These are phyloP conservation scores for Thyridium curvatum DNA, from an alignment of 2,329 filamentous ascomycete species.

Conservation along the genomic window DNA sequence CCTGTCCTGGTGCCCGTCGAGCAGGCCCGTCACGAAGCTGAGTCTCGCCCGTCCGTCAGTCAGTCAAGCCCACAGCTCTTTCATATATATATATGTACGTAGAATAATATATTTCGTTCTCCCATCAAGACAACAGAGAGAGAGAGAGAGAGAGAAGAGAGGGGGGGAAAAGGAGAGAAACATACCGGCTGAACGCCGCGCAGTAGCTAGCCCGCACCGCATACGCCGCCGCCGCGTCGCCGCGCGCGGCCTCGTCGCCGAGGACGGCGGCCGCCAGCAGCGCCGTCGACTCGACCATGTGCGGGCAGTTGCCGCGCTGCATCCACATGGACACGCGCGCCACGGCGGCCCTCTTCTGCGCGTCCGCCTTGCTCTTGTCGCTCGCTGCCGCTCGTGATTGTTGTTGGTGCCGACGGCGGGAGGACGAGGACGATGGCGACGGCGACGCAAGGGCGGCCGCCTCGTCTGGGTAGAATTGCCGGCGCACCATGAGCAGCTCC, in stretches of 20 bases:
- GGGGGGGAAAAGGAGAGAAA: conserved; percentile 10
- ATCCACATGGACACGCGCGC: conserved; percentile 62
- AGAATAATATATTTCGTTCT: no score
- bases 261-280: conserved; percentile 64
- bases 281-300: conserved; percentile 74
- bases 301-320: conserved; percentile 67
- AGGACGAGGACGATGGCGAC: conserved; percentile 5
- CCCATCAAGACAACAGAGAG: no score
- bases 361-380: conserved; percentile 14
- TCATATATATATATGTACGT: background rate
- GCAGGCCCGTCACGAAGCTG: conserved; percentile 74
- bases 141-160: conserved; percentile 1
- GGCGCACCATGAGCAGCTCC: conserved; percentile 61
- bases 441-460: conserved; percentile 6
- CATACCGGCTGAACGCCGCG: conserved; percentile 67
- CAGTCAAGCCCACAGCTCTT: background rate
- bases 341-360: conserved; percentile 46
- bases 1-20: conserved; percentile 67
- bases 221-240: conserved; percentile 33
- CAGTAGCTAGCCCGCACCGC: conserved; percentile 64
- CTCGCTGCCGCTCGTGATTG: background rate
- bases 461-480: conserved; percentile 52
- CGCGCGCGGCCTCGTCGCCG: conserved; percentile 42
- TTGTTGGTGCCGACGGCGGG: conserved; percentile 2
- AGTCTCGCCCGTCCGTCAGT: conserved; percentile 5